Evolutionary conservation across 1,284 basidiomycete genomes (phyloP), one percentile per base, ranked within the genome.

Genomic region (Ganoderma lingzhi): DNA sequence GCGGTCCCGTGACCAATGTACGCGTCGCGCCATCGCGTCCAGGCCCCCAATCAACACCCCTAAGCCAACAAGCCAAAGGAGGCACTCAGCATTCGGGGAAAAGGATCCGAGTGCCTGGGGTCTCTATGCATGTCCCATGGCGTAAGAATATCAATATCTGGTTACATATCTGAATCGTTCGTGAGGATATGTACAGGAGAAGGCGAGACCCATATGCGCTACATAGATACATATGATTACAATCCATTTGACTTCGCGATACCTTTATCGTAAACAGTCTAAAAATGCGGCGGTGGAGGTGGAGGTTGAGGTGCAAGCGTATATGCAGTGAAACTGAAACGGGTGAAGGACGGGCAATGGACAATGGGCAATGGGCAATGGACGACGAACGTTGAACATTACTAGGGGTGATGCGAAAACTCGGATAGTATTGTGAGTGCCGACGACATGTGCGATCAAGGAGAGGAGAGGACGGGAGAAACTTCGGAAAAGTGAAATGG

Each of bases 171-270:
- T 28, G 48, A 51, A 56, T 56, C 30, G 53, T 60, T 60, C 58
- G 58, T 39, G 37, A 37, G 58, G 58, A 28, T 61, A 42, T 42
- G 37, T 61, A 41, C 41, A 61, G 39, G 37, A 44, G n/a, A 61
- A 23, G 15, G 41, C 48, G 12, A 37, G 15, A 41, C 32, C 48
- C 23, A 23, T 23, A 53, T 53, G 28, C 6, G 32, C 19, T 67
- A 67, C 61, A 63, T 58, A 58, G 55, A 63, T 65, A 68, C 63
- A 68, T 68, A 58, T 63, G 62, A 68, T 65, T 53, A 68, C 67
- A 68, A 68, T 68, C 67, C 63, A 23, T 60, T 68, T 59, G 58
- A 55, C 63, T 61, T 68, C 58, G 58, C 53, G 42, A 35, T 64
- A 60, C 37, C 37, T 60, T 64, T 68, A 68, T 62, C 53, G 62